These are phyloP conservation scores for Blastobotrys muscicola DNA, from an alignment of 805 yeast species.

Conservation along the genomic window DNA sequence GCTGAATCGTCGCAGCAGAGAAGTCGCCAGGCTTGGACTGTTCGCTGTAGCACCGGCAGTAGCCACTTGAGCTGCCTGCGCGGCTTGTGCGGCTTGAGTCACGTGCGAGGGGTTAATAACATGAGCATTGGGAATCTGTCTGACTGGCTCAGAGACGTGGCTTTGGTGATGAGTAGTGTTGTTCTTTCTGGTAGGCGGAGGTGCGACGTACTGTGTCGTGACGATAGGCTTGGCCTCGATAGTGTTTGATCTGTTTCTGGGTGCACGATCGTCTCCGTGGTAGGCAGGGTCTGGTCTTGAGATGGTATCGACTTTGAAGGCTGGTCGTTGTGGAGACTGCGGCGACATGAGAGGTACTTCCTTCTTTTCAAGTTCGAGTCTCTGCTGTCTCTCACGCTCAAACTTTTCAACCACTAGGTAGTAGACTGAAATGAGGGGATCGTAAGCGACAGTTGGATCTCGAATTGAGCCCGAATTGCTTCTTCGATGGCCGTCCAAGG, in stretches of 20 bases:
- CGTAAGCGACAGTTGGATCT: constrained; percentile 81
- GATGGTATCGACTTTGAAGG: constrained; percentile 2
- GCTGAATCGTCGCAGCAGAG: constrained; percentile 17
- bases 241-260: no score
- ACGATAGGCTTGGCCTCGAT: no score
- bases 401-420: constrained; percentile 78
- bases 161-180: not conserved
- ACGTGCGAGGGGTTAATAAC: constrained; percentile 5
- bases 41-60: no score
- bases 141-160: constrained; percentile 1
- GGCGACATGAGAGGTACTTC: no score
- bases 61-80: constrained; percentile 9
- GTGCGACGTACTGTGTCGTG: constrained; percentile 4
- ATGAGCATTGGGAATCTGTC: constrained; percentile 1
- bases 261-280: no score
- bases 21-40: constrained; percentile 11
- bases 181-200: constrained; percentile 2
- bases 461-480: not conserved
- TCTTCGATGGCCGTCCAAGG: not conserved
- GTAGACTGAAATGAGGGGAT: constrained; percentile 82
- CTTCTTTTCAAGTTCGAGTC: constrained; percentile 18
- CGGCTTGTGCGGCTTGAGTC: constrained; percentile 9
- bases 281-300: constrained; percentile 1
- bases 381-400: constrained; percentile 57
- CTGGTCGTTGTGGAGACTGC: not conserved